Evolutionary conservation across 1,284 basidiomycete species (phyloP), one percentile per base, ranked within the genome.

Genomic region (Fomitopsis betulina): DNA sequence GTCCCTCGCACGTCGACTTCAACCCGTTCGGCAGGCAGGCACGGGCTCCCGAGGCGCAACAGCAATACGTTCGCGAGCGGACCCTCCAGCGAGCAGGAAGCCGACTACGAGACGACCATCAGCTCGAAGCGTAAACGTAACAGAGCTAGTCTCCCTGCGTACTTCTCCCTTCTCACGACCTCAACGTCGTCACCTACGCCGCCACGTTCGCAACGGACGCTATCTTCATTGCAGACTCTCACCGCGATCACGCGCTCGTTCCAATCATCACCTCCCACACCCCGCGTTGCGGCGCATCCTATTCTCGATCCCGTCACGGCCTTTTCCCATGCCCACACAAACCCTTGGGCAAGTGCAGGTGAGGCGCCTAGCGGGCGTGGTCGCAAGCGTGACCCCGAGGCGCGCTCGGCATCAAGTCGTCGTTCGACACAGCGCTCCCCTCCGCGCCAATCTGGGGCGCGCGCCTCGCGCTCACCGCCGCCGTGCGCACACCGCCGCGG

Each of bases 71-170:
- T 59, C 33, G 55, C 62, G 12, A 35, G 57, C 37, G 64, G 64
- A 25, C 68, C 70, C 55, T 70, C 72, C 38, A 67, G 64, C 52
- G 71, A 67, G 40, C 60, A 55, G 69, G 59, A 72, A 67, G 62
- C 58, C 9, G 55, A 60, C 30, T 13, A 63, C 66, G 65, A 74
- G 57, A 56, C 69, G 67, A 76, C 75, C n/a, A 62, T 77, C 40
- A 75, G 76, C 38, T 65, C 69, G 33, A 84, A 81, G 72, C 82
- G 78, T 63, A 76, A 73, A 65, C 83, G 82, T 64, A 87, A 85
- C 69, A 85, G 89, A 68, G 84, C 85, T 53, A 88, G 85, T 67
- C 80, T 91, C 45, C 89, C 89, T 17, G 83, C 86, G 9, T 89
- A 85, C 72, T 91, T 91, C 70, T 89, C 87, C 52, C 78, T 89